phyloP scores from a whole-genome alignment of 2,329 filamentous ascomycete species.

The Neopestalotiopsis sp. region DNA sequence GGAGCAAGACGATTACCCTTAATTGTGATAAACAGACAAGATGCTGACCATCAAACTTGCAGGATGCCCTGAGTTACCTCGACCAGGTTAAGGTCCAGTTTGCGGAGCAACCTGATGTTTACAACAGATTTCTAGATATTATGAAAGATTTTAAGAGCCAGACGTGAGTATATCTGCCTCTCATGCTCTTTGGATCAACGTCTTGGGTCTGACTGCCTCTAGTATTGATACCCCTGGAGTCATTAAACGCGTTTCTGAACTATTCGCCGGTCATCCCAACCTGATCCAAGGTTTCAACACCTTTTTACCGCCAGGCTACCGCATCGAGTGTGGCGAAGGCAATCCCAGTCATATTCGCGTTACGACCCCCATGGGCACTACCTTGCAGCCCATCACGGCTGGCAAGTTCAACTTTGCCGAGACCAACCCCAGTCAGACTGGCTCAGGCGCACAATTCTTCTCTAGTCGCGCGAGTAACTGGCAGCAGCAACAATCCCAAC shows the following conservation, averaged over 20 bases:
- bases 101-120: slow-evolving; percentile 94
- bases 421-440: slow-evolving; percentile 41
- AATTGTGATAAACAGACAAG: slow-evolving; percentile 27
- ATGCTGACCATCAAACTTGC: slow-evolving; percentile 19
- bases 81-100: slow-evolving; percentile 99
- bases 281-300: slow-evolving; percentile 98
- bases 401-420: slow-evolving; percentile 53
- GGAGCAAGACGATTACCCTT: no score
- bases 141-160: slow-evolving; percentile 99
- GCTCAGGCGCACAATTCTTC: slow-evolving; percentile 50
- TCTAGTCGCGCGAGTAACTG: slow-evolving; percentile 57
- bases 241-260: slow-evolving; percentile 92
- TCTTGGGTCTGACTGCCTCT: slow-evolving; percentile 33
- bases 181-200: neutral
- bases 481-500: slow-evolving; percentile 56
- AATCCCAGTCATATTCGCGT: slow-evolving; percentile 96
- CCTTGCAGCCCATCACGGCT: slow-evolving; percentile 81
- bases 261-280: slow-evolving; percentile 94
- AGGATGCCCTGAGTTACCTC: slow-evolving; percentile 87
- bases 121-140: slow-evolving; percentile 95
- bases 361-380: slow-evolving; percentile 97
- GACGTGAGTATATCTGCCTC: slow-evolving; percentile 64
- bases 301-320: slow-evolving; percentile 92
- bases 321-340: slow-evolving; percentile 93
- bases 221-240: slow-evolving; percentile 97